Evolutionary conservation across 306 rosid genomes (phyloP).

Genomic region (cucumber (Cucumis sativus)): Cucumber_9930_V3 NC_026659.2:4145001-4145500

Average conservation of each 20-base stretch:
- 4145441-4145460: not conserved
- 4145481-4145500: not conserved
- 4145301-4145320: not conserved
- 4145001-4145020: not conserved
- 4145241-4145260: not conserved
- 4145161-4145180: not conserved
- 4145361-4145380: not conserved
- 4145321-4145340: too few relatives aligned
- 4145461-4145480: not conserved
- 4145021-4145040: not conserved
- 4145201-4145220: not conserved
- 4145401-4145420: not conserved
- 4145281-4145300: not conserved
- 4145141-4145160: not conserved
- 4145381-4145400: not conserved
- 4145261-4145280: not conserved
- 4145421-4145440: not conserved
- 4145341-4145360: not conserved
- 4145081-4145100: not conserved
- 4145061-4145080: not conserved
- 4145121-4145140: not conserved
- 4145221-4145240: not conserved
- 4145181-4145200: not conserved
- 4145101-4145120: not conserved
- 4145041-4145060: not conserved